Evolutionary conservation across 208 protist species (phyloP), one percentile per base, ranked within the genome.

Genomic region (Endotrypanum monterogeii): DNA sequence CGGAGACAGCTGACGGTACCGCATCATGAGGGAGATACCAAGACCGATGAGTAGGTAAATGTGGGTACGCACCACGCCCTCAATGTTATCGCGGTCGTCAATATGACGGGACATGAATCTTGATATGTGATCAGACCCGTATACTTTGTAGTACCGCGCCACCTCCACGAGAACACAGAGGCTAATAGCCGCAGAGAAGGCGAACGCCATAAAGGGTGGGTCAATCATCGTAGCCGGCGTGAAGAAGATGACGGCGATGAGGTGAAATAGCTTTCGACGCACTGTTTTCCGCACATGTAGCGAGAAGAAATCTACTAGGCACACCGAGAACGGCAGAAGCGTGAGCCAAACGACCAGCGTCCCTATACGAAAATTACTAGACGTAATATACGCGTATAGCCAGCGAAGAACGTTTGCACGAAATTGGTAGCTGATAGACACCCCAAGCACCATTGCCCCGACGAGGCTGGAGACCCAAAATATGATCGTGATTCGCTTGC

Each of bases 261-360:
- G 89, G 75, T 97, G 94, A 76, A 95, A 97, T n/a, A 97, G 57
- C 76, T 97, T 97, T 16, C 94, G 84, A 4, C 85, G 83, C 58
- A 88, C 90, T 23, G 89, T 89, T 51, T 76, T 74, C n/a, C 84
- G 79, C 28, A 93, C 62, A 4, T 69, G 65, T 1, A 55, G 20
- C 0, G 93, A 89, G 56, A 83, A 83, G 2, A 81, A 54, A 57
- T 95, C 84, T 9, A 95, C 82, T 6, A 79, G 30, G 14, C 83
- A 65, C 18, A 95, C 84, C 18, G 84, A 79, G 1, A 86, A 25
- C 18, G 93, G 93, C 57, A 97, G 84, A 5, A 73, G 23, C 0
- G 73, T 70, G 7, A 72, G 20, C 91, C 93, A 97, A 25, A 46
- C 44, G 7, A 90, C 37, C 1, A 97, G 60, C 23, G 88, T 89